Conservation (phyloP, 108 stramenopile species). For the Fistulifera pelliculosa region DNA sequence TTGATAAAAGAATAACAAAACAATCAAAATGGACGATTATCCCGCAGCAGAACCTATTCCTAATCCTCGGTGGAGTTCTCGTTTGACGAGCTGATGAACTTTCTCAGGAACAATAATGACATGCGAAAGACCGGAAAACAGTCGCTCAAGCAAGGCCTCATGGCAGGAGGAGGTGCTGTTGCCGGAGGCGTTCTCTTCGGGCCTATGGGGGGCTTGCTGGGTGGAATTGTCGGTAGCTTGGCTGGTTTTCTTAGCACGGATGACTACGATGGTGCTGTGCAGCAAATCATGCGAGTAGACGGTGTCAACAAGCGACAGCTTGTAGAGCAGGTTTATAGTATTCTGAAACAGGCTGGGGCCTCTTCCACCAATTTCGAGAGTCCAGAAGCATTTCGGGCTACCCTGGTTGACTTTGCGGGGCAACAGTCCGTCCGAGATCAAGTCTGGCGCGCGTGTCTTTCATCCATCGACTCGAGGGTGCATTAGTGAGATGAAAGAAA, state of each 20-base stretch:
- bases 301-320: conserved; percentile 21
- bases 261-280: conserved; percentile 50
- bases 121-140: conserved; percentile 39
- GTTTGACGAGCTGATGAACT: conserved; percentile 31
- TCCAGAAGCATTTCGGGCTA: conserved; percentile 21
- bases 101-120: conserved; percentile 24
- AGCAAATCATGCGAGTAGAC: conserved; percentile 26
- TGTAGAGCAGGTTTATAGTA: conserved; percentile 25
- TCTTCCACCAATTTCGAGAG: conserved; percentile 18
- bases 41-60: conserved; percentile 38
- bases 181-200: conserved; percentile 41
- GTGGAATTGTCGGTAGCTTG: conserved; percentile 43
- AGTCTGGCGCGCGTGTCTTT: conserved; percentile 47
- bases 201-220: conserved; percentile 56
- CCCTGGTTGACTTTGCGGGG: conserved; percentile 22
- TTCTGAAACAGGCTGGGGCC: conserved; percentile 39
- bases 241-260: conserved; percentile 35
- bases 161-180: conserved; percentile 40
- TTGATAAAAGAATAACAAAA: too few species aligned
- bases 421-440: conserved; percentile 33
- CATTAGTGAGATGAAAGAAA: too few species aligned
- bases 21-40: conserved; percentile 38
- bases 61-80: conserved; percentile 17
- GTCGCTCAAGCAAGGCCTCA: conserved; percentile 40
- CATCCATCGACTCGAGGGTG: conserved; percentile 4